phyloP scores from a whole-genome alignment of 192 early-diverging fungal genomes.

The Coemansia sp. region DNA sequence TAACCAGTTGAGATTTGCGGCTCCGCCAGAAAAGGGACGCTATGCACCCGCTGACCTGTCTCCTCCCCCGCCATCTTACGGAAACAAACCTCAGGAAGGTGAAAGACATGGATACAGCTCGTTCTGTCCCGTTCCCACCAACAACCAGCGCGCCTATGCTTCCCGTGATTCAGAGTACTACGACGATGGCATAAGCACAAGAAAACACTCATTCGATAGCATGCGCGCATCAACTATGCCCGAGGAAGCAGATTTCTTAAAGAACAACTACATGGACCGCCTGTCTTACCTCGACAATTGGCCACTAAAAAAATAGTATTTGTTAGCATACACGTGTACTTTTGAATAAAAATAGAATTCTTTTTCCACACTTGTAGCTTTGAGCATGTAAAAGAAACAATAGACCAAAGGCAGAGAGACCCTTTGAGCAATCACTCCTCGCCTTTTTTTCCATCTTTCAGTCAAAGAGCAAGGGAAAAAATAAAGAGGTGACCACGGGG shows the following conservation, averaged over 20 bases:
- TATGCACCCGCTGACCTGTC: not conserved
- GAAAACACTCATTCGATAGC: slow-evolving; percentile 37
- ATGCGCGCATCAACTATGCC: slow-evolving; percentile 37
- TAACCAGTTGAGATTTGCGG: not conserved
- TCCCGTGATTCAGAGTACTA: slow-evolving; percentile 22
- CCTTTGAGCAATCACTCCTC: not conserved
- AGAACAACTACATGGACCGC: slow-evolving; percentile 33
- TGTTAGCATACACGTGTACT: not conserved
- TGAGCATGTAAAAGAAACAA: not conserved
- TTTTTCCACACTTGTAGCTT: not conserved
- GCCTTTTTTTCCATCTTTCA: not conserved
- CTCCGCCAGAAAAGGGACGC: not conserved
- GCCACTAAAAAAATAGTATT: slow-evolving; percentile 26
- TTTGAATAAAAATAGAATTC: slow-evolving; percentile 8
- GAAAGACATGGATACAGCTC: slow-evolving; percentile 37
- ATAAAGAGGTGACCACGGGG: not conserved
- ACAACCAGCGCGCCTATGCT: not conserved
- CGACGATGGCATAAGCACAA: slow-evolving; percentile 10
- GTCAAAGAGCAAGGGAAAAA: not conserved
- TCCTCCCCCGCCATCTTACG: not conserved
- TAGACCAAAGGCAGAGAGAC: not conserved
- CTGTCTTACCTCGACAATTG: slow-evolving; percentile 45
- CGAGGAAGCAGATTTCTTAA: slow-evolving; percentile 47
- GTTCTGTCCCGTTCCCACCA: slow-evolving; percentile 36
- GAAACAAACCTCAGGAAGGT: not conserved